Evolutionary conservation across 2,329 filamentous ascomycete genomes (phyloP).

Genomic region (Beauveria bassiana): DNA sequence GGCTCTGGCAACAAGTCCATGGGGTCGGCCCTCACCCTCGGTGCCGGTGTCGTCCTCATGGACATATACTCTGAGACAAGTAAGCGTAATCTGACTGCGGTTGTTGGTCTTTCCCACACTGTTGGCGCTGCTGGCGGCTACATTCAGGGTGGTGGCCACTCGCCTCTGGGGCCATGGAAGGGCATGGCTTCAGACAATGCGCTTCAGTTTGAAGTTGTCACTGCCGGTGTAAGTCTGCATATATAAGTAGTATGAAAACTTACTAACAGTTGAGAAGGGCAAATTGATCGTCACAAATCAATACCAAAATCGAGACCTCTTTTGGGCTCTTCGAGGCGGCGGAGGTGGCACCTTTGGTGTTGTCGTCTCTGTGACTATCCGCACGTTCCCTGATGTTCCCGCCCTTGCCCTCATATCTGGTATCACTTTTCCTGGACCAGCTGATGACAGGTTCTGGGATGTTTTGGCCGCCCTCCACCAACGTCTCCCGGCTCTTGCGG

Average conservation of each 20-base stretch:
- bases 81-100: constrained; percentile 17
- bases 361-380: constrained; percentile 33
- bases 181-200: constrained; percentile 29
- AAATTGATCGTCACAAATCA: constrained; percentile 24
- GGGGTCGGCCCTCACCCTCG: constrained; percentile 22
- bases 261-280: constrained; percentile 15
- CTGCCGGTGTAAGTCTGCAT: constrained; percentile 22
- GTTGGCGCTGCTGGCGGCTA: constrained; percentile 23
- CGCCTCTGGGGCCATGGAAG: constrained; percentile 22
- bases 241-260: background rate
- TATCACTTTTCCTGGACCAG: constrained; percentile 20
- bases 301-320: constrained; percentile 32
- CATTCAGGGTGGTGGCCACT: constrained; percentile 27
- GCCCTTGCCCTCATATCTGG: constrained; percentile 22
- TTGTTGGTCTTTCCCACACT: constrained; percentile 22
- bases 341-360: constrained; percentile 37
- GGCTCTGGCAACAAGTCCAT: background rate
- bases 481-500: constrained; percentile 27
- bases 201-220: constrained; percentile 26
- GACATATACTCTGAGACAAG: constrained; percentile 19
- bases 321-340: constrained; percentile 38
- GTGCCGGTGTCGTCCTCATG: constrained; percentile 20
- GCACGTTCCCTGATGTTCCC: constrained; percentile 30
- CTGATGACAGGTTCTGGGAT: constrained; percentile 25
- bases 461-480: constrained; percentile 22